phyloP scores from a whole-genome alignment of 1,284 basidiomycete genomes.

The Porodaedalea pini region DNA sequence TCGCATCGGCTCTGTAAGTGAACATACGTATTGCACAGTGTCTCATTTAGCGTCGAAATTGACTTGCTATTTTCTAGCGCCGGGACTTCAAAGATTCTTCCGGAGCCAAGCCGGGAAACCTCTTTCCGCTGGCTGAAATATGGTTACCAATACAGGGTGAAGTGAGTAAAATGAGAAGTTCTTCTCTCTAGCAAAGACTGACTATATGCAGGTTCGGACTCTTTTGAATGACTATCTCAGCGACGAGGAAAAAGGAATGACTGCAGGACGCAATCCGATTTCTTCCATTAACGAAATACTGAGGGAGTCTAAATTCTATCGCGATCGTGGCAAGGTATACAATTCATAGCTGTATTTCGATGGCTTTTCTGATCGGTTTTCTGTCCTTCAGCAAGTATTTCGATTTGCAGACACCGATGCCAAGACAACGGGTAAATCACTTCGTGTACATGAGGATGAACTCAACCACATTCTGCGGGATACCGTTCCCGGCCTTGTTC shows the following conservation, averaged over 20 bases:
- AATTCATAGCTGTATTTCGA: too few species aligned
- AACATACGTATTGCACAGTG: neutral
- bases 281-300: slow-evolving; percentile 94
- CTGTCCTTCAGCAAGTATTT: slow-evolving; percentile 69
- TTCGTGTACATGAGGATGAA: slow-evolving; percentile 81
- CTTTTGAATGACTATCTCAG: slow-evolving; percentile 91
- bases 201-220: slow-evolving; percentile 61
- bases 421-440: slow-evolving; percentile 63
- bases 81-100: slow-evolving; percentile 84
- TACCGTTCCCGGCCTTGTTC: slow-evolving; percentile 91
- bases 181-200: slow-evolving; percentile 14
- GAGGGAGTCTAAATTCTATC: slow-evolving; percentile 72
- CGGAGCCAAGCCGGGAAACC: slow-evolving; percentile 63
- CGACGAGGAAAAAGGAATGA: slow-evolving; percentile 79
- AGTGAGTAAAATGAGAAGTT: slow-evolving; percentile 40
- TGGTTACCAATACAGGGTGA: slow-evolving; percentile 91
- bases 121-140: slow-evolving; percentile 85
- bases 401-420: slow-evolving; percentile 85
- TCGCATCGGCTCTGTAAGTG: slow-evolving; percentile 79
- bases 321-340: slow-evolving; percentile 76
- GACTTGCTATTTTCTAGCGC: slow-evolving; percentile 46
- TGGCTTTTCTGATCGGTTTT: too few species aligned
- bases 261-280: slow-evolving; percentile 80
- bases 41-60: slow-evolving; percentile 6
- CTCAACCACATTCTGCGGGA: slow-evolving; percentile 82